Evolutionary conservation across 75 land plant species (phyloP).

Genomic region (Chamaecyparis obtusa): DNA sequence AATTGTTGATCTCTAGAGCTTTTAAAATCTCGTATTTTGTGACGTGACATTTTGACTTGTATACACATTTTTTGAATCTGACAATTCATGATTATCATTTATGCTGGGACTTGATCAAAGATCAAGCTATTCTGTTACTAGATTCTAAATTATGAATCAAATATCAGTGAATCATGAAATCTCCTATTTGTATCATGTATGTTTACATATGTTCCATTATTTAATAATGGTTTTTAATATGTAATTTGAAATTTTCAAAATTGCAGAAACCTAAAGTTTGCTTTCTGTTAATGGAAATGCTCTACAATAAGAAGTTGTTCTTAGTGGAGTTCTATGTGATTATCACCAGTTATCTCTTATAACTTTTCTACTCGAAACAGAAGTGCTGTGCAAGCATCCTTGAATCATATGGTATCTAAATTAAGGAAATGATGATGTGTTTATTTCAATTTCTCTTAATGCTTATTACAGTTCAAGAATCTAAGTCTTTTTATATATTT

Average conservation of each 20-base stretch:
- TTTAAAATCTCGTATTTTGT: neutral
- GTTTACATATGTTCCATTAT: too few species aligned
- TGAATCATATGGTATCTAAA: neutral
- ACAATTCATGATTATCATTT: neutral
- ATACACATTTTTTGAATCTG: neutral
- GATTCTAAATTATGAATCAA: neutral
- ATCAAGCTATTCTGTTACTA: neutral
- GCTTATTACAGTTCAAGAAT: neutral
- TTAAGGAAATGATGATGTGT: neutral
- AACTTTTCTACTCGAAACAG: neutral
- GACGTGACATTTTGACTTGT: neutral
- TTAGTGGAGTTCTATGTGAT: neutral
- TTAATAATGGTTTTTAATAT: too few species aligned
- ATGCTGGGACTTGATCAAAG: neutral
- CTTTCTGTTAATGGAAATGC: too few species aligned
- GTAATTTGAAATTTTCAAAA: too few species aligned
- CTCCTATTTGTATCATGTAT: neutral
- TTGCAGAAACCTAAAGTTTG: too few species aligned
- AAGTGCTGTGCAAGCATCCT: neutral
- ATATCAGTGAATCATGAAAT: neutral
- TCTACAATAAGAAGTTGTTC: too few species aligned
- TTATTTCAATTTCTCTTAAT: neutral
- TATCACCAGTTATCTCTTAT: neutral
- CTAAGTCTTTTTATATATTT: neutral
- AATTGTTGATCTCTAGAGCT: neutral